These are phyloP conservation scores for Fusarium sp. DNA, from an alignment of 2,329 filamentous ascomycete genomes.

Conservation along the genomic window DNA sequence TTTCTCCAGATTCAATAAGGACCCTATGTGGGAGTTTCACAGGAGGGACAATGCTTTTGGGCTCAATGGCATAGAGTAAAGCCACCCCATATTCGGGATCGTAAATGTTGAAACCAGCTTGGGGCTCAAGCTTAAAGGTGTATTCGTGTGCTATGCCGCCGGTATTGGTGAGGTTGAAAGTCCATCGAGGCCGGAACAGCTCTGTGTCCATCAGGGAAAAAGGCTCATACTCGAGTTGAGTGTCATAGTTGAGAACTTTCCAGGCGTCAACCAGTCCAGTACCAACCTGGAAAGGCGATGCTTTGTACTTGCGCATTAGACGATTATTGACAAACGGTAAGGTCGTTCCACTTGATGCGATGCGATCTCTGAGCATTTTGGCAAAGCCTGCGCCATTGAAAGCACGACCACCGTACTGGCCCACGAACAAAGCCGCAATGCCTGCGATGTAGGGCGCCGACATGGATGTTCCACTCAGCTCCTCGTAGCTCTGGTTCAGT, in stretches of 20 bases:
- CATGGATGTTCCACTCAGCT: conserved; percentile 66
- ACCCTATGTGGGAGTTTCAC: conserved; percentile 44
- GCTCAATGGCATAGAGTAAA: conserved; percentile 41
- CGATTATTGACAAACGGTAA: conserved; percentile 44
- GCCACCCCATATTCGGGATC: conserved; percentile 44
- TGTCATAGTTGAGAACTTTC: conserved; percentile 54
- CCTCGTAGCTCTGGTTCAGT: conserved; percentile 53
- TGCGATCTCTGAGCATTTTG: conserved; percentile 46
- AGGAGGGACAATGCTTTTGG: conserved; percentile 41
- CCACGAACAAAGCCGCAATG: conserved; percentile 58
- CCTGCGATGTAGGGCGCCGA: conserved; percentile 63
- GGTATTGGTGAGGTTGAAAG: conserved; percentile 55
- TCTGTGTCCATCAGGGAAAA: conserved; percentile 61
- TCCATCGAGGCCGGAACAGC: conserved; percentile 50
- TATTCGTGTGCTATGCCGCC: conserved; percentile 53
- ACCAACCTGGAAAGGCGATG: conserved; percentile 54
- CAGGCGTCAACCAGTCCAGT: conserved; percentile 58
- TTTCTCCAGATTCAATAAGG: conserved; percentile 44
- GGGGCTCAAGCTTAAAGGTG: conserved; percentile 51
- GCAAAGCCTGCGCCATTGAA: conserved; percentile 49
- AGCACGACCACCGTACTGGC: conserved; percentile 52
- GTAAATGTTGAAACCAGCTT: conserved; percentile 51
- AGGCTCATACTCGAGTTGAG: conserved; percentile 51
- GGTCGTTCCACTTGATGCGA: conserved; percentile 47
- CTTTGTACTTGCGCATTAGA: conserved; percentile 37